A percentile compares a stretch with the other conserved stretches of the same genome.
Conservation (phyloP, 2,329 filamentous ascomycete species). For the Penicillium italicum region DNA sequence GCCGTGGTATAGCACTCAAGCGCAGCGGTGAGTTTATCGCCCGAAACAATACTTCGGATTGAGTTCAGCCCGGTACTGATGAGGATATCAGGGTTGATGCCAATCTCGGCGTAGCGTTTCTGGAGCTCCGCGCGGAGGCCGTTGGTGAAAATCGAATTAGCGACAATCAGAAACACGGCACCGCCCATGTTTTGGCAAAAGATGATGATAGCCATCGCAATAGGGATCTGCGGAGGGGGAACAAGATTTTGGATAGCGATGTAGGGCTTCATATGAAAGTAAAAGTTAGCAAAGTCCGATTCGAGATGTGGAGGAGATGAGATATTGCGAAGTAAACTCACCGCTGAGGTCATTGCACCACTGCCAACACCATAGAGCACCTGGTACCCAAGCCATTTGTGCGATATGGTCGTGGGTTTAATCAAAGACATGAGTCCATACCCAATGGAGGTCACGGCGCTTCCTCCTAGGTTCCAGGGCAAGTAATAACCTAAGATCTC, state of each 20-base stretch:
- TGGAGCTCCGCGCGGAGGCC: slow-evolving; percentile 21
- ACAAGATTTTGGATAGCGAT: slow-evolving; percentile 25
- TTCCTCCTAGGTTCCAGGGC: slow-evolving; percentile 14
- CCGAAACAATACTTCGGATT: background rate
- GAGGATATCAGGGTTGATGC: slow-evolving; percentile 11
- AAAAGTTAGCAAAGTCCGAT: background rate
- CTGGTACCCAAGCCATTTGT: slow-evolving; percentile 34
- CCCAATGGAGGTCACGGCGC: slow-evolving; percentile 10
- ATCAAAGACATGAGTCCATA: slow-evolving; percentile 21
- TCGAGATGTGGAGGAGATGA: background rate
- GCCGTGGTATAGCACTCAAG: background rate
- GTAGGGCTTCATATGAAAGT: slow-evolving; percentile 21
- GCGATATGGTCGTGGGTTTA: slow-evolving; percentile 7
- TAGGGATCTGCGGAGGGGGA: slow-evolving; percentile 26
- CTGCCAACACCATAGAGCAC: slow-evolving; percentile 26
- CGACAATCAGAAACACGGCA: slow-evolving; percentile 29
- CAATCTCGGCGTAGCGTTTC: slow-evolving; percentile 8
- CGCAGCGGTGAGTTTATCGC: background rate
- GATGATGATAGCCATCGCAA: slow-evolving; percentile 25
- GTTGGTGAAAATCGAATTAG: slow-evolving; percentile 31
- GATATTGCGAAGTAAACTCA: background rate
- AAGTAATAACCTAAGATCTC: background rate
- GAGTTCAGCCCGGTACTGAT: background rate
- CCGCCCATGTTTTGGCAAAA: slow-evolving; percentile 33
- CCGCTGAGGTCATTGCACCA: slow-evolving; percentile 17